Base-by-base conservation (phyloP, 169 alveolate genomes). In the Plasmodium ovale region DNA sequence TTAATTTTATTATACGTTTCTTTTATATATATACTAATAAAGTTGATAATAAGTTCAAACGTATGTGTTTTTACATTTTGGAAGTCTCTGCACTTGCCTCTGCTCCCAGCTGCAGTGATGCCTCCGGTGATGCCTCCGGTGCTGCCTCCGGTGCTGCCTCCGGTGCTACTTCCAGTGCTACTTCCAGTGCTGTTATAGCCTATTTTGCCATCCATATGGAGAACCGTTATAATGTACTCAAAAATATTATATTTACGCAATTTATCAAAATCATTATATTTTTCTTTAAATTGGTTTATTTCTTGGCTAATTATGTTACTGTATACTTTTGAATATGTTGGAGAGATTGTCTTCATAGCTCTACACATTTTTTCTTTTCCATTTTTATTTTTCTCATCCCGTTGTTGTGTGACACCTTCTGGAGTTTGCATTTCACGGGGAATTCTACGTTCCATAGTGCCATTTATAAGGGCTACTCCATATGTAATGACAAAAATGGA, bases 1-100 rank as follows among this genome's bases (percentile, higher is more conserved):
- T 82, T 82, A 67, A 82, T 82, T 31, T 82, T 44, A n/a, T 67
- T 19, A 44, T 82, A 70, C 6, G 90, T 39, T 39, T 82, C 90
- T 53, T 82, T 72, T 10, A 82, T 10, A 39, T 82, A 64, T 6
- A 47, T 58, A 33, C 71, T 65, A 12, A 82, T 19, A 39, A 82
- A 82, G 53, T 82, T 49, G 33, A 82, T 49, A 14, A 82, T 27
- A 51, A 49, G 53, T 5, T 82, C 90, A 53, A 51, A 82, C 0
- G 58, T 49, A n/a, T 35, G 31, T 33, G 67, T 31, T 12, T 77
- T 51, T 31, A 77, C 56, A 25, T 33, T 21, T 33, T 44, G 12
- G 16, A 59, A 16, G 21, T 58, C 64, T 35, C 25, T 27, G 33
- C 42, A 73, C 14, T 4, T 47, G 5, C 5, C 6, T 39, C 14